Conservation (phyloP, 1,284 basidiomycete genomes). For the Pseudozyma sp. region DNA sequence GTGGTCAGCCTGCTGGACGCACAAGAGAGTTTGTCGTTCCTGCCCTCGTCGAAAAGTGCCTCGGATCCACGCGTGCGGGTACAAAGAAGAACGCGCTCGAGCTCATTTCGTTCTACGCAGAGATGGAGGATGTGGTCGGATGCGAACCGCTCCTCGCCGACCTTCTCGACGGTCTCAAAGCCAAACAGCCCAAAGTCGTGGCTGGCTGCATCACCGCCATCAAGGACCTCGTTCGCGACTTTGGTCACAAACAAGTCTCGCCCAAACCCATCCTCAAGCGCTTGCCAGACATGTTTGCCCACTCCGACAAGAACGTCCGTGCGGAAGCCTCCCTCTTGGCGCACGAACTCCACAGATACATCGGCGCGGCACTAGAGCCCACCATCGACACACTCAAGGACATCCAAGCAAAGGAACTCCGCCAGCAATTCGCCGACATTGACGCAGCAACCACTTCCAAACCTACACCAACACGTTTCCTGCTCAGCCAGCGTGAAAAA, state of each 20-base stretch:
- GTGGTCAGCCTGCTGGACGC: slow-evolving; percentile 80
- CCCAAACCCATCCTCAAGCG: slow-evolving; percentile 82
- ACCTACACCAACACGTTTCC: slow-evolving; percentile 82
- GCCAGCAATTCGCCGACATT: slow-evolving; percentile 86
- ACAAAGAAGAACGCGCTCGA: slow-evolving; percentile 92
- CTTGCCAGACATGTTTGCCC: slow-evolving; percentile 91
- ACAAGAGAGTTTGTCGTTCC: slow-evolving; percentile 85
- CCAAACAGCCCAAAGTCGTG: slow-evolving; percentile 95
- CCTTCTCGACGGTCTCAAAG: slow-evolving; percentile 83
- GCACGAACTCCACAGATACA: slow-evolving; percentile 84
- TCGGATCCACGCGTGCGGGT: slow-evolving; percentile 85
- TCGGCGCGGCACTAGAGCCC: slow-evolving; percentile 87
- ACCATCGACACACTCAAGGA: slow-evolving; percentile 93
- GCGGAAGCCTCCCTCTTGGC: slow-evolving; percentile 86
- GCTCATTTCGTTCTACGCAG: slow-evolving; percentile 87
- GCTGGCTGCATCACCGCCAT: slow-evolving; percentile 82
- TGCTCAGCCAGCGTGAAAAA: slow-evolving; percentile 76
- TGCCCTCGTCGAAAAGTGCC: slow-evolving; percentile 92
- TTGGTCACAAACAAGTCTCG: slow-evolving; percentile 83
- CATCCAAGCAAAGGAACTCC: slow-evolving; percentile 96
- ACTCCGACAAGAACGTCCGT: slow-evolving; percentile 95
- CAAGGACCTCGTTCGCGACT: slow-evolving; percentile 80
- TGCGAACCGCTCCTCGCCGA: slow-evolving; percentile 88
- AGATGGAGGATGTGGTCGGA: slow-evolving; percentile 82
- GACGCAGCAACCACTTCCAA: slow-evolving; percentile 85